Conservation (phyloP, 2,329 filamentous ascomycete species). For the Venturiaceae sp. region DNA sequence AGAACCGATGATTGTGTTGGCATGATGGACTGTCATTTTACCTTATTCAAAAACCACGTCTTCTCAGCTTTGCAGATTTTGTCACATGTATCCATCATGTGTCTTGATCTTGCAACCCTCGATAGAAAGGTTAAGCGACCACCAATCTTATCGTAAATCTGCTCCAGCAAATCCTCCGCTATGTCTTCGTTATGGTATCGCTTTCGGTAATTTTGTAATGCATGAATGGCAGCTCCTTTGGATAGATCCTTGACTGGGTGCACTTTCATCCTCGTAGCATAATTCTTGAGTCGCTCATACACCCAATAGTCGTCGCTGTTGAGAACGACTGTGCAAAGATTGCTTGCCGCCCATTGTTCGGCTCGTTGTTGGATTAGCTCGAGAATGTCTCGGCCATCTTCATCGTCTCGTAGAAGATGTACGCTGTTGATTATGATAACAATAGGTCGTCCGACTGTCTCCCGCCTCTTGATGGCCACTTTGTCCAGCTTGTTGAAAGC, state of each 20-base stretch:
- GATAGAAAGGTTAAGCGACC: slow-evolving; percentile 83
- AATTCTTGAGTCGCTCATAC: slow-evolving; percentile 85
- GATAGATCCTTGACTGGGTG: slow-evolving; percentile 76
- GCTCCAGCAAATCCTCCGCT: slow-evolving; percentile 48
- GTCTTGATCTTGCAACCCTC: slow-evolving; percentile 71
- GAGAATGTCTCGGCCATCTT: slow-evolving; percentile 84
- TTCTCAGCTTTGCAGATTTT: slow-evolving; percentile 62
- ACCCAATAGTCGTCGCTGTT: slow-evolving; percentile 99
- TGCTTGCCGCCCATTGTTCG: slow-evolving; percentile 91
- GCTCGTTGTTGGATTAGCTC: slow-evolving; percentile 93
- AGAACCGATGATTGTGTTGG: neutral
- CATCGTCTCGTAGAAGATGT: slow-evolving; percentile 83
- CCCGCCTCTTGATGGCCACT: slow-evolving; percentile 66
- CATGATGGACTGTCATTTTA: too few relatives aligned
- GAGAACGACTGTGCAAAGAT: slow-evolving; percentile 84
- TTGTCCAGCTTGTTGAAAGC: slow-evolving; percentile 98
- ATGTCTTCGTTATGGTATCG: slow-evolving; percentile 63
- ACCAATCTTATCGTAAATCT: slow-evolving; percentile 79
- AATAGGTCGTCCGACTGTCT: slow-evolving; percentile 55
- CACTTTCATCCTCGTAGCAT: slow-evolving; percentile 91
- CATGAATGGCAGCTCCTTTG: slow-evolving; percentile 65
- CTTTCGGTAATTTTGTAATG: slow-evolving; percentile 68
- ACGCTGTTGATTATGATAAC: slow-evolving; percentile 93
- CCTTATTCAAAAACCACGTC: slow-evolving; percentile 67
- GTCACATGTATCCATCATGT: slow-evolving; percentile 75